Percentiles rank a stretch among this genome's conserved stretches.
These are phyloP conservation scores for Nicotiana tomentosiformis DNA, from an alignment of 257 asterid species.

Conservation along the genomic window DNA sequence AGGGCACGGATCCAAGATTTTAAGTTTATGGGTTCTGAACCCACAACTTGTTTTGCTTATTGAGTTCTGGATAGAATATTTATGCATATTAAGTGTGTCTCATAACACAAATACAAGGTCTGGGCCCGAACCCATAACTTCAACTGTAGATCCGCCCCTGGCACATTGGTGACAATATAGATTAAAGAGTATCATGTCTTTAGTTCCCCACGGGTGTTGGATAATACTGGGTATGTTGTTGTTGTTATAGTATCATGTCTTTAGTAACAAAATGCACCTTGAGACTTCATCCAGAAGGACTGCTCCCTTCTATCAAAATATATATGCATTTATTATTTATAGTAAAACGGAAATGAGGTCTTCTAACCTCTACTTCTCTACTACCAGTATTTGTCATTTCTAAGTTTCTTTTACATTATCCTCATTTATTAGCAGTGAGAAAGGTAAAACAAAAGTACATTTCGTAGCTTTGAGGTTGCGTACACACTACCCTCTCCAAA, in stretches of 20 bases:
- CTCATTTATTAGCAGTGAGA: neutral
- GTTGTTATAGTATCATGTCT: neutral
- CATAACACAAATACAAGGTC: too few species aligned
- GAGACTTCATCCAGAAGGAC: neutral
- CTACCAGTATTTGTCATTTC: neutral
- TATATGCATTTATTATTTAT: neutral
- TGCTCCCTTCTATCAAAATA: neutral
- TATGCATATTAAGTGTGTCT: too few species aligned
- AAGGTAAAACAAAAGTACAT: neutral
- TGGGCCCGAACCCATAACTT: too few species aligned
- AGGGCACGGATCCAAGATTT: too few species aligned
- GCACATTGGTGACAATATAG: too few species aligned
- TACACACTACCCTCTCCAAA: too few species aligned
- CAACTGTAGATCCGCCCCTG: too few species aligned
- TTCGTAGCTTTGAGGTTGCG: neutral
- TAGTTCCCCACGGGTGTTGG: neutral
- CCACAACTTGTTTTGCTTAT: too few species aligned
- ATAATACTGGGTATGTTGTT: too few species aligned
- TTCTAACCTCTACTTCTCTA: neutral
- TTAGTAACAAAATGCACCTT: neutral
- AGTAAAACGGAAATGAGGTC: neutral
- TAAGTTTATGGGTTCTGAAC: too few species aligned
- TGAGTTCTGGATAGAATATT: too few species aligned
- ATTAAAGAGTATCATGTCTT: neutral
- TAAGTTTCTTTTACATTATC: neutral